phyloP scores from a whole-genome alignment of 2,329 filamentous ascomycete genomes.

The Hymenoscyphus albidus region DNA sequence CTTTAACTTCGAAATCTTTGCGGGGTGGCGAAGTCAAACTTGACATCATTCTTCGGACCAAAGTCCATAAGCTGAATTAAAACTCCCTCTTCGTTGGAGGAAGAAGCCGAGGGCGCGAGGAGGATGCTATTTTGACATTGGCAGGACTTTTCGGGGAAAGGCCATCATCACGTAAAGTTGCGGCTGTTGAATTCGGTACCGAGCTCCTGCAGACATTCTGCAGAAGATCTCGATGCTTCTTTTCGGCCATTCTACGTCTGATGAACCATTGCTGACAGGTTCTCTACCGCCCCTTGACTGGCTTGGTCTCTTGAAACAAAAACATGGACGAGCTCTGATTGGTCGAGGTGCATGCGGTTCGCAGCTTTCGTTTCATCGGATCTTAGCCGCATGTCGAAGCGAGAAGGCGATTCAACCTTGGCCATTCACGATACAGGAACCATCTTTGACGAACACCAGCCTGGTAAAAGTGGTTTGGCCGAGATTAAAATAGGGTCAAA shows the following conservation, averaged over 20 bases:
- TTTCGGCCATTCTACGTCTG: neutral
- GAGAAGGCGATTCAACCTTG: neutral
- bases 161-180: neutral
- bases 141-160: neutral
- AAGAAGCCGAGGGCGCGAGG: neutral
- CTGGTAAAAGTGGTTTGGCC: neutral
- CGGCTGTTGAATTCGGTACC: neutral
- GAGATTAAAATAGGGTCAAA: conserved; percentile 6
- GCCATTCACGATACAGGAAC: conserved; percentile 6
- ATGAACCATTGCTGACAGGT: neutral
- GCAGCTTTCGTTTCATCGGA: neutral
- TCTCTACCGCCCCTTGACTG: neutral
- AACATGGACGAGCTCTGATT: neutral
- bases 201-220: neutral
- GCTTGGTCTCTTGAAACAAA: neutral
- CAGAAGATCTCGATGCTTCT: neutral
- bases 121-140: neutral
- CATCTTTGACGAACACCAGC: neutral
- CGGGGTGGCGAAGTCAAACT: neutral
- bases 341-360: neutral
- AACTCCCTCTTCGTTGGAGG: neutral
- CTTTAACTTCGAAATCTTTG: neutral
- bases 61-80: neutral
- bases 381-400: neutral
- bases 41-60: neutral